Evolutionary conservation across 148 eudicot genomes (phyloP).

Genomic region (Vaccinium corymbosum): DNA sequence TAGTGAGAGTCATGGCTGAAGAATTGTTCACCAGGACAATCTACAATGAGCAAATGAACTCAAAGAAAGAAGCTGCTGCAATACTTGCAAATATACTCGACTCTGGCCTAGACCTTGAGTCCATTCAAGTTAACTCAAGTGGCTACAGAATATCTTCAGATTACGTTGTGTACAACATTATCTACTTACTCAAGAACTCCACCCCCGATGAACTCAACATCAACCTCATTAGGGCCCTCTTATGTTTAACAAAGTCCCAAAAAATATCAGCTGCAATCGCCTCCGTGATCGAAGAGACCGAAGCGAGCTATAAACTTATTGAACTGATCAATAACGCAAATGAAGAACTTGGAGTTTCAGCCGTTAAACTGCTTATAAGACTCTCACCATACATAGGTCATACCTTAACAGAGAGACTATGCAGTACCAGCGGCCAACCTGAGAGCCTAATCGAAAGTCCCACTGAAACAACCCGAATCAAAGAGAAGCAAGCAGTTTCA

Average conservation of each 20-base stretch:
- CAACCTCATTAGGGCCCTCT: conserved; percentile 57
- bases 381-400: conserved; percentile 73
- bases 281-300: conserved; percentile 63
- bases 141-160: conserved; percentile 54
- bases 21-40: conserved; percentile 51
- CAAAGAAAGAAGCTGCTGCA: conserved; percentile 59
- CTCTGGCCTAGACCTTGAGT: conserved; percentile 51
- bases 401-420: conserved; percentile 54
- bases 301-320: conserved; percentile 58
- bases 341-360: conserved; percentile 59
- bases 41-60: conserved; percentile 39
- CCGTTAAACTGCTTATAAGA: conserved; percentile 49
- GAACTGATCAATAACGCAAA: conserved; percentile 58
- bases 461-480: conserved; percentile 35
- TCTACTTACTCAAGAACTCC: conserved; percentile 48
- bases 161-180: conserved; percentile 49
- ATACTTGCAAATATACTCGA: conserved; percentile 77
- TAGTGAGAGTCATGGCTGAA: conserved; percentile 42
- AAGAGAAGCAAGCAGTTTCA: conserved; percentile 63
- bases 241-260: conserved; percentile 48
- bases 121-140: conserved; percentile 39
- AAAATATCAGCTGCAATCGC: conserved; percentile 39
- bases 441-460: conserved; percentile 52
- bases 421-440: conserved; percentile 61
- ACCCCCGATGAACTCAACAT: conserved; percentile 52